Conservation (phyloP, 345 rosid species). For the Triadica sebifera region DNA sequence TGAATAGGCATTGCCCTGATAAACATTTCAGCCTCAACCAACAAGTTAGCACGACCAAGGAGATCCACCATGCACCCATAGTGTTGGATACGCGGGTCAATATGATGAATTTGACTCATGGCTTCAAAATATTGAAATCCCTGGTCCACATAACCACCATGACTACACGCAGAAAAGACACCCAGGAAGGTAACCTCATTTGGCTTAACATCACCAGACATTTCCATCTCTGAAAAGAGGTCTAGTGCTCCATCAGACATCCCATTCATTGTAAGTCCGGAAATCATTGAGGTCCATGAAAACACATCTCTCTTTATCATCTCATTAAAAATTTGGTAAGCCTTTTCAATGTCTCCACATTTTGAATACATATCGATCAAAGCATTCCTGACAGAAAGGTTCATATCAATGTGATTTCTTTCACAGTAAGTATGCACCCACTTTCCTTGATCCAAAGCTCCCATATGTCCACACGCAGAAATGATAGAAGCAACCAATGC, state of each 20-base stretch:
- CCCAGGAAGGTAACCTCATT: conserved; percentile 19
- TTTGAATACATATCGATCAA: conserved; percentile 19
- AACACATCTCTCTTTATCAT: conserved; percentile 11
- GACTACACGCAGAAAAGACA: conserved; percentile 19
- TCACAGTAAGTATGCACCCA: conserved; percentile 15
- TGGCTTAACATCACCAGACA: conserved; percentile 1
- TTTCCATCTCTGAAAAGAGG: conserved; percentile 15
- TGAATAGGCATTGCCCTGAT: conserved; percentile 16
- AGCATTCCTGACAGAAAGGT: conserved; percentile 19
- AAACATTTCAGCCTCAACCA: conserved; percentile 18
- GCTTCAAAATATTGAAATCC: conserved; percentile 7
- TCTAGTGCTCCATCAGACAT: conserved; percentile 8
- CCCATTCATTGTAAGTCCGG: conserved; percentile 17
- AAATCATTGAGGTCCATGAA: conserved; percentile 20
- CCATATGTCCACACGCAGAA: conserved; percentile 19
- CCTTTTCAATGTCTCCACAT: conserved; percentile 15
- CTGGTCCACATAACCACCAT: conserved; percentile 10
- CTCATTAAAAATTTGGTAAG: conserved; percentile 14
- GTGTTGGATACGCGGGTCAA: conserved; percentile 12
- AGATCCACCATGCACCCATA: conserved; percentile 23
- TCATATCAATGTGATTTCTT: conserved; percentile 9
- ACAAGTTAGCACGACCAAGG: conserved; percentile 16
- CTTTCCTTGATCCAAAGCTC: conserved; percentile 15
- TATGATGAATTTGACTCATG: conserved; percentile 6
- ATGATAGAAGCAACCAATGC: conserved; percentile 11